Evolutionary conservation across 306 rosid genomes (phyloP).

Genomic region (barrel medic (Medicago truncatula)): DNA sequence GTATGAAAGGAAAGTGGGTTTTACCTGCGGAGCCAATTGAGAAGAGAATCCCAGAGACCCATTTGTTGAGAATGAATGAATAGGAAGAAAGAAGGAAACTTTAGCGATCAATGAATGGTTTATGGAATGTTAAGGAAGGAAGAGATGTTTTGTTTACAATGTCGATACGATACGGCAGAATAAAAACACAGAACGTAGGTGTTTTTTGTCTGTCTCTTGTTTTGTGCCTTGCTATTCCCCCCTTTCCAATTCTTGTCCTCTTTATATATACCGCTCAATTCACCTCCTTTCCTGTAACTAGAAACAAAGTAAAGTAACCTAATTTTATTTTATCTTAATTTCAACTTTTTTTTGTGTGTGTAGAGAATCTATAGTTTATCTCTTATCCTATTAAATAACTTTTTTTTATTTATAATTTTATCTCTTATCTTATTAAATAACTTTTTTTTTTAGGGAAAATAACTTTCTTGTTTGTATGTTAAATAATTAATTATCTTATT

Average conservation of each 20-base stretch:
- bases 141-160: slow-evolving; percentile 18
- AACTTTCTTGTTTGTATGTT: too few relatives aligned
- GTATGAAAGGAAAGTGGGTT: background rate
- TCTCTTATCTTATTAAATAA: too few relatives aligned
- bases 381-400: too few relatives aligned
- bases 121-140: slow-evolving; percentile 15
- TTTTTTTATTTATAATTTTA: too few relatives aligned
- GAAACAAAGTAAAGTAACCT: too few relatives aligned
- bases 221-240: background rate
- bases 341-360: too few relatives aligned
- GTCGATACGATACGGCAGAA: background rate
- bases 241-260: background rate
- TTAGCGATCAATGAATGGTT: slow-evolving; percentile 11
- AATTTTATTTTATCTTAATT: too few relatives aligned
- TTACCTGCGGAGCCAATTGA: slow-evolving; percentile 96
- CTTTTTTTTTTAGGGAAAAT: too few relatives aligned
- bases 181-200: background rate
- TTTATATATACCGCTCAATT: too few relatives aligned
- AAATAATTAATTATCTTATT: too few relatives aligned
- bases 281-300: too few relatives aligned
- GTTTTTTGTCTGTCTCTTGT: background rate
- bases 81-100: slow-evolving; percentile 22
- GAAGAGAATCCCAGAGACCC: slow-evolving; percentile 91
- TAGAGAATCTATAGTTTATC: too few relatives aligned
- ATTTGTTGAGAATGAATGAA: slow-evolving; percentile 45